These are phyloP conservation scores for Lasiodiplodia sp. DNA, from an alignment of 2,329 filamentous ascomycete genomes.

Conservation along the genomic window DNA sequence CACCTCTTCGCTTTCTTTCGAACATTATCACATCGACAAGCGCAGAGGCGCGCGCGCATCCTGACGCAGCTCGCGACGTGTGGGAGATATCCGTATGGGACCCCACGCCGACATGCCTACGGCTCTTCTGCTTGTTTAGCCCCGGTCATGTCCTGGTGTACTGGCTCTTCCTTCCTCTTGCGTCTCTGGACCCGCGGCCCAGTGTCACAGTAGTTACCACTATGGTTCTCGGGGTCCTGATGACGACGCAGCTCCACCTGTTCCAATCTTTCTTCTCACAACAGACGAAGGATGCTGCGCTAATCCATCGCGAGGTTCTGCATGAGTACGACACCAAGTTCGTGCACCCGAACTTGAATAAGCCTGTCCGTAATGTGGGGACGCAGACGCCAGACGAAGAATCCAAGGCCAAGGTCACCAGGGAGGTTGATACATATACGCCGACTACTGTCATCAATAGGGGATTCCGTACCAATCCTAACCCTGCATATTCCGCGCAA, in stretches of 20 bases:
- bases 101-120: constrained; percentile 81
- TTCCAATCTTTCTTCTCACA: constrained; percentile 79
- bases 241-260: constrained; percentile 79
- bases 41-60: constrained; percentile 84
- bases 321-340: constrained; percentile 97
- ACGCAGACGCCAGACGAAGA: constrained; percentile 70
- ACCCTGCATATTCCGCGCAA: constrained; percentile 78
- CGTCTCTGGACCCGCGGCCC: constrained; percentile 76
- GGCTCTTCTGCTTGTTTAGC: constrained; percentile 88
- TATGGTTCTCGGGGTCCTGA: constrained; percentile 74
- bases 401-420: constrained; percentile 39
- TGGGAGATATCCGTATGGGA: constrained; percentile 97
- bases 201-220: constrained; percentile 87
- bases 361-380: constrained; percentile 77
- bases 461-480: constrained; percentile 81
- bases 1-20: constrained; percentile 78
- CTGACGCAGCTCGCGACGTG: constrained; percentile 82
- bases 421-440: constrained; percentile 67
- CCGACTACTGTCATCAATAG: constrained; percentile 72
- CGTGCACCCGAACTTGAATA: constrained; percentile 88
- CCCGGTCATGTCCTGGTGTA: constrained; percentile 93
- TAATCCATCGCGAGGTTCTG: constrained; percentile 91
- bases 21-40: constrained; percentile 69
- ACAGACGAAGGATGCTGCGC: constrained; percentile 81
- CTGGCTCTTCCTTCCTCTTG: constrained; percentile 83